A percentile compares a stretch with the other conserved stretches of the same genome.
phyloP scores from a whole-genome alignment of 23 red algal genomes.

The Gracilaria vermiculophylla region DNA sequence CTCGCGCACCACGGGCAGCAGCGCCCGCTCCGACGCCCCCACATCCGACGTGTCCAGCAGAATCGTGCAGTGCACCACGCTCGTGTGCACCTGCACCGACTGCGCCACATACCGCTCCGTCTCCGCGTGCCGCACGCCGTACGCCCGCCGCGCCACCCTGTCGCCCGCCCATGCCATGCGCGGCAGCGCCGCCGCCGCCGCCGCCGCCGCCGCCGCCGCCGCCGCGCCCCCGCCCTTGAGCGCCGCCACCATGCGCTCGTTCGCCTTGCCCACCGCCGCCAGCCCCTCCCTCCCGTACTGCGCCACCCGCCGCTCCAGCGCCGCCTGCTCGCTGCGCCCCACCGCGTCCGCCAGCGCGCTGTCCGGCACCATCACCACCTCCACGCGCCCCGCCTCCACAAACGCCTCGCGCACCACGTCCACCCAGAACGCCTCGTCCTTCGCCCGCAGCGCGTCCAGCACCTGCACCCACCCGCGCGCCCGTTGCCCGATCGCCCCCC shows the following conservation, averaged over 20 bases:
- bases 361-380: conserved; percentile 75
- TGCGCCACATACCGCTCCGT: not conserved
- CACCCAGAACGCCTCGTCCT: conserved; percentile 67
- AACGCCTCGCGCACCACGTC: conserved; percentile 34
- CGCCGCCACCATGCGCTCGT: conserved; percentile 16
- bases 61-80: conserved; percentile 39
- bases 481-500: conserved; percentile 1
- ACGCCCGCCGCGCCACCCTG: conserved; percentile 19
- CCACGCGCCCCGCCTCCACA: conserved; percentile 53
- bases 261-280: not conserved
- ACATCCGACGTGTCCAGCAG: conserved; percentile 37
- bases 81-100: conserved; percentile 55
- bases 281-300: not conserved
- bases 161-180: conserved; percentile 5
- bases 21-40: not conserved
- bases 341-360: conserved; percentile 30
- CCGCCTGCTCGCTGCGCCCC: not conserved
- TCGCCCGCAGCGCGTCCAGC: conserved; percentile 4
- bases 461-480: conserved; percentile 29
- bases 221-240: too few relatives aligned
- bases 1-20: conserved; percentile 50
- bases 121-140: not conserved
- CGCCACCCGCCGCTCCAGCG: not conserved
- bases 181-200: not conserved
- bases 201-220: not conserved